Base-by-base conservation (phyloP, 257 asterid species). In the Nicotiana knightiana region DNA sequence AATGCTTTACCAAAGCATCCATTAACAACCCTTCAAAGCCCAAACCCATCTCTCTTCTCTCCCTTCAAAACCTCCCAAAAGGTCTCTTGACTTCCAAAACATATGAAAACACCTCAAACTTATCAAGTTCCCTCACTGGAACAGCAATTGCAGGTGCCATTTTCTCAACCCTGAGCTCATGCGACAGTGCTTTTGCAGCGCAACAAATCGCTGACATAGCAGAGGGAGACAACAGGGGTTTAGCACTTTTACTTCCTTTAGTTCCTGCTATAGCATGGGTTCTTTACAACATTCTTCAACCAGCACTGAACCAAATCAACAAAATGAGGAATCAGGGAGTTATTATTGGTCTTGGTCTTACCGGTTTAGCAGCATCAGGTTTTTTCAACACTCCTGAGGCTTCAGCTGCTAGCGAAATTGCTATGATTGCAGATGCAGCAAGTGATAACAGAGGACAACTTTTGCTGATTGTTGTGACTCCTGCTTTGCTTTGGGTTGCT, bases 261-360 rank as follows among this genome's bases (percentile, higher is more conserved):
- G 67, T 93, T 82, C 99, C 99, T 2, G 99, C 99, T 12, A 17
- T 96, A 0, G 89, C 89, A 0, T 96, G 98, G 99, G 99, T 96
- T 67, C 93, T 93, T 0, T 96, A 58, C 92, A 96, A 96, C 88
- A 96, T 94, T 18, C 89, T 94, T 58, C 97, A 94, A 85, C 98
- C 99, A 1, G 94, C 98, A 0, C 87, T 94, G 0, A 96, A 96
- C 64, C 98, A 96, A 89, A 81, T 96, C 82, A 92, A 96, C 90
- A 78, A 48, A 33, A 96, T 96, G 98, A 92, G 92, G 87, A 91
- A 85, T 1, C 90, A 90, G 46, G 98, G 97, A 3, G 70, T 93
- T 53, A 85, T 91, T 18, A 48, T 90, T 12, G 99, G 98, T 3
- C 88, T 96, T 53, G 97, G 97, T 63, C 89, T 96, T 1, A 89